Percentiles rank a stretch among this genome's conserved stretches.
Evolutionary conservation across 176 grass and related monocot species (phyloP).

Genomic region (Carex littledalei): DNA sequence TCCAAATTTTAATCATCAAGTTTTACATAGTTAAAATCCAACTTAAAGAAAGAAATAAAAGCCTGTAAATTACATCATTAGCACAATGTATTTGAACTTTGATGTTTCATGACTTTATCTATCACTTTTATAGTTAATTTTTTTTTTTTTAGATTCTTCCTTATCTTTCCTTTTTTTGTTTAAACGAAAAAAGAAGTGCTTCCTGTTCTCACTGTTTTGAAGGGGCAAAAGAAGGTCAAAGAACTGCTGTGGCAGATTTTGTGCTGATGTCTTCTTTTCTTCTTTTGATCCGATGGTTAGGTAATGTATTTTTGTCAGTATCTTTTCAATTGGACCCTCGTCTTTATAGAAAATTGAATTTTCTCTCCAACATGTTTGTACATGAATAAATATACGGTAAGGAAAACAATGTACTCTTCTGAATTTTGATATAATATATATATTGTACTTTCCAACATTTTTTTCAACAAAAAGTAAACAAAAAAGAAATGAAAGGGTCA

Average conservation of each 20-base stretch:
- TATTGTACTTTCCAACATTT: not conserved
- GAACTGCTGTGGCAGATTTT: constrained; percentile 11
- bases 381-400: not conserved
- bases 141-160: not conserved
- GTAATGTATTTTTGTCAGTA: not conserved
- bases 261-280: not conserved
- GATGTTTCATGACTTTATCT: not conserved
- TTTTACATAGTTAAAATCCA: not conserved
- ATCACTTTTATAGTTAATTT: not conserved
- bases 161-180: too few relatives aligned
- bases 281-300: not conserved
- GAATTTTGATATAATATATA: not conserved
- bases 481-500: not conserved
- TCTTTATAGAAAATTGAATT: not conserved
- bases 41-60: not conserved
- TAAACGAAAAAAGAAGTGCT: not conserved
- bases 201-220: not conserved
- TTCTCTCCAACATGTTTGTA: not conserved
- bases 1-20: not conserved
- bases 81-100: not conserved
- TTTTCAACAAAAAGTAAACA: not conserved
- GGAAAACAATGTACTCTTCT: not conserved
- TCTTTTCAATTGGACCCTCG: not conserved
- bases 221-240: not conserved
- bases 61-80: not conserved